A percentile compares a stretch with the other conserved stretches of the same genome.
These are phyloP conservation scores for Selenicereus undatus DNA, from an alignment of 148 eudicot genomes.

Conservation along the genomic window DNA sequence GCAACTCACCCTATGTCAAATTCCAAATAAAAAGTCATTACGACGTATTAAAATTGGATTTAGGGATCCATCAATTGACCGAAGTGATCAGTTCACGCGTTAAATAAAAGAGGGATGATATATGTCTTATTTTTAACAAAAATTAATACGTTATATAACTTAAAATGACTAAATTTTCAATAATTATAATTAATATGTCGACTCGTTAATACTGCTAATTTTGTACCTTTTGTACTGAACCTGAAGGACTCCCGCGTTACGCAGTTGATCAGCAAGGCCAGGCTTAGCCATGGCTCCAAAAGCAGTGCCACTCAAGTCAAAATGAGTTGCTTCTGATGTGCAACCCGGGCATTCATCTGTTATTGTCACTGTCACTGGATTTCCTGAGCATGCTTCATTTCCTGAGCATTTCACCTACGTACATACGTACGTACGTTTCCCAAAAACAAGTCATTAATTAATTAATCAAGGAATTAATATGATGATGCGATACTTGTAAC, in stretches of 20 bases:
- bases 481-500: no score
- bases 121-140: no score
- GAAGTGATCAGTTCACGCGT: no score
- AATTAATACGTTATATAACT: no score
- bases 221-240: slow-evolving; percentile 47
- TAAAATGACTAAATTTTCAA: no score
- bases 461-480: no score
- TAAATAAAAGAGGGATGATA: no score
- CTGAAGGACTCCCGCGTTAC: slow-evolving; percentile 48
- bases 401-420: slow-evolving; percentile 54
- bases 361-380: slow-evolving; percentile 52
- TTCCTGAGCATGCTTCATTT: slow-evolving; percentile 60
- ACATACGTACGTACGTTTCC: not conserved
- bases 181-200: no score
- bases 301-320: slow-evolving; percentile 77
- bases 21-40: not conserved
- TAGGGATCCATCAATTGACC: no score
- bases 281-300: slow-evolving; percentile 71
- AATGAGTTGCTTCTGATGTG: slow-evolving; percentile 34
- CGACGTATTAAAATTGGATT: no score
- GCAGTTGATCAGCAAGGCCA: slow-evolving; percentile 42
- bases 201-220: not conserved
- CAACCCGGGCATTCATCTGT: slow-evolving; percentile 77
- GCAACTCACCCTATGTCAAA: slow-evolving; percentile 44
- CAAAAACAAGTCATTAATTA: not conserved